Evolutionary conservation across 1,284 basidiomycete genomes (phyloP).

Genomic region (Trametes versicolor): DNA sequence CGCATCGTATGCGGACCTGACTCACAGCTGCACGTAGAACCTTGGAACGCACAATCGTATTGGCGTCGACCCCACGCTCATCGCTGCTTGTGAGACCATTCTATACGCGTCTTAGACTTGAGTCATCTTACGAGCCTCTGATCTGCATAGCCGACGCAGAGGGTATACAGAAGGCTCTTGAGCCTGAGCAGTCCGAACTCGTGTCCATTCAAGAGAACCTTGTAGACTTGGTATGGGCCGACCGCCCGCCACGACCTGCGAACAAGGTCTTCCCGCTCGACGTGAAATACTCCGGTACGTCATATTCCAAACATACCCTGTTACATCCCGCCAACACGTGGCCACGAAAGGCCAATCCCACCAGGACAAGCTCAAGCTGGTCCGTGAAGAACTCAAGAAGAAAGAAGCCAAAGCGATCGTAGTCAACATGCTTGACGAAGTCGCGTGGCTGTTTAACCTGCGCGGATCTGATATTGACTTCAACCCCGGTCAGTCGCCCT

Average conservation of each 20-base stretch:
- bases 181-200: slow-evolving; percentile 62
- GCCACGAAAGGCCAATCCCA: slow-evolving; percentile 64
- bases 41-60: slow-evolving; percentile 70
- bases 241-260: slow-evolving; percentile 76
- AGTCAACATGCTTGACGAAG: slow-evolving; percentile 87
- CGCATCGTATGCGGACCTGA: neutral
- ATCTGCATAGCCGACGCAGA: slow-evolving; percentile 65
- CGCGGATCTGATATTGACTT: slow-evolving; percentile 93
- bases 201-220: slow-evolving; percentile 78
- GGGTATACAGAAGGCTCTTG: slow-evolving; percentile 61
- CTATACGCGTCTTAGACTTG: slow-evolving; percentile 18
- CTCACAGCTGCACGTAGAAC: slow-evolving; percentile 55
- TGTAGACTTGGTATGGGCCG: slow-evolving; percentile 86
- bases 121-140: slow-evolving; percentile 4
- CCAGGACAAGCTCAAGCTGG: slow-evolving; percentile 69
- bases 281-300: slow-evolving; percentile 70
- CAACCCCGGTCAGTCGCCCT: slow-evolving; percentile 71
- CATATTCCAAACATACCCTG: neutral
- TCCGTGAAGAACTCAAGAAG: slow-evolving; percentile 74
- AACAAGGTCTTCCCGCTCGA: slow-evolving; percentile 79
- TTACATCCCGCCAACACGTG: neutral
- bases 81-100: slow-evolving; percentile 65
- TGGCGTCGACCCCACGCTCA: slow-evolving; percentile 85
- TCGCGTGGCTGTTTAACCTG: slow-evolving; percentile 95
- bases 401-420: slow-evolving; percentile 76